Percentiles rank a stretch among this genome's conserved stretches.
These are phyloP conservation scores for Dendrobium catenatum DNA, from an alignment of 106 monocot species.

Conservation along the genomic window DNA sequence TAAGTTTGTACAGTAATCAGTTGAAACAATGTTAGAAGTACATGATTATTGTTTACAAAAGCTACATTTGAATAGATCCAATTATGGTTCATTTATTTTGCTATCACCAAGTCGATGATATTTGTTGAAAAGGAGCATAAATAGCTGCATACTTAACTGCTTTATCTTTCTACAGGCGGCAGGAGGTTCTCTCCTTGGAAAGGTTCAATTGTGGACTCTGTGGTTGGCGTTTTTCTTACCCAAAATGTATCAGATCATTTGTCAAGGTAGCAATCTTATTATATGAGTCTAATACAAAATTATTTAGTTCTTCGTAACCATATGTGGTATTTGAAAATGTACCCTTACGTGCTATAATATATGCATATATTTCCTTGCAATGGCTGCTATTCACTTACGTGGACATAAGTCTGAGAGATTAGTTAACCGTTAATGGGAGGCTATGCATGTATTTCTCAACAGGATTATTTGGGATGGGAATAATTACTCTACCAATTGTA, in stretches of 20 bases:
- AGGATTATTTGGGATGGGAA: neutral
- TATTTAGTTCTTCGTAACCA: neutral
- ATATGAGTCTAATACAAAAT: neutral
- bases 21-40: too few relatives aligned
- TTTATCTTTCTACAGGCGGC: conserved; percentile 4
- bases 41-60: too few relatives aligned
- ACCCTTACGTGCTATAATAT: neutral
- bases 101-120: too few relatives aligned
- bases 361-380: neutral
- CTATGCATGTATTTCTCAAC: neutral
- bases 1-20: neutral
- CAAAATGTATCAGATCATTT: conserved; percentile 16
- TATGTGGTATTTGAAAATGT: neutral
- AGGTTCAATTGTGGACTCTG: conserved; percentile 15
- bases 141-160: neutral
- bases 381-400: neutral
- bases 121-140: neutral
- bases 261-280: conserved; percentile 5
- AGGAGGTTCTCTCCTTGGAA: conserved; percentile 10
- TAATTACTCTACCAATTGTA: neutral
- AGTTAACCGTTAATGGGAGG: neutral
- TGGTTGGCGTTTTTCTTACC: conserved; percentile 16
- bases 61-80: too few relatives aligned
- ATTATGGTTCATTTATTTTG: too few relatives aligned
- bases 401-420: neutral